A percentile compares a stretch with the other conserved stretches of the same genome.
These are phyloP conservation scores for Pleurotus tuber-regium DNA, from an alignment of 768 basidiomycete genomes.

Conservation along the genomic window DNA sequence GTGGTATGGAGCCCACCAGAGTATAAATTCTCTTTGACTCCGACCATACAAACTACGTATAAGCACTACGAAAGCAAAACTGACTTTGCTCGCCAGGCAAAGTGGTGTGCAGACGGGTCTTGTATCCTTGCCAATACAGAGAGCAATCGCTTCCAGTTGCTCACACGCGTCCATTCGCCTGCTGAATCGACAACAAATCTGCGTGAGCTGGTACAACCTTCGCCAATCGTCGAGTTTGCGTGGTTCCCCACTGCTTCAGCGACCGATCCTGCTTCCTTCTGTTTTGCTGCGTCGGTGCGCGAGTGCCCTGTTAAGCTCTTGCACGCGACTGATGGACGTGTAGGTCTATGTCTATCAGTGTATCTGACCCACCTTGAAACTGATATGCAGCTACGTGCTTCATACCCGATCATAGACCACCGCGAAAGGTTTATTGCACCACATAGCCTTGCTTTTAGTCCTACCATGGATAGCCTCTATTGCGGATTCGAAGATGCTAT, in stretches of 20 bases:
- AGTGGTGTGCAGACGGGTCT: conserved; percentile 8
- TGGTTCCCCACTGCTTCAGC: conserved; percentile 84
- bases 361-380: neutral
- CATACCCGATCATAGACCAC: conserved; percentile 91
- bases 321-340: conserved; percentile 76
- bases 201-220: conserved; percentile 44
- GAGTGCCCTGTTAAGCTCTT: conserved; percentile 85
- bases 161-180: too few species aligned
- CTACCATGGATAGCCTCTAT: conserved; percentile 56
- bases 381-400: conserved; percentile 71
- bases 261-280: conserved; percentile 61
- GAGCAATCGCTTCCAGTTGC: neutral
- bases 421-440: conserved; percentile 90
- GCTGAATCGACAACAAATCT: neutral
- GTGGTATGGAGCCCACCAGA: neutral
- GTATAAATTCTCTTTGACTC: neutral
- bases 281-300: conserved; percentile 80
- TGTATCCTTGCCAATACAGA: conserved; percentile 1
- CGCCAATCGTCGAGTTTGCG: conserved; percentile 71
- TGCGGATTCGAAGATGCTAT: conserved; percentile 43
- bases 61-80: neutral
- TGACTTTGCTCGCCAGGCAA: conserved; percentile 3
- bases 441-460: conserved; percentile 78
- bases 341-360: conserved; percentile 29
- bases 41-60: neutral